These are phyloP conservation scores for Tetradesmus lagerheimii DNA, from an alignment of 139 green algal genomes.

Conservation along the genomic window DNA sequence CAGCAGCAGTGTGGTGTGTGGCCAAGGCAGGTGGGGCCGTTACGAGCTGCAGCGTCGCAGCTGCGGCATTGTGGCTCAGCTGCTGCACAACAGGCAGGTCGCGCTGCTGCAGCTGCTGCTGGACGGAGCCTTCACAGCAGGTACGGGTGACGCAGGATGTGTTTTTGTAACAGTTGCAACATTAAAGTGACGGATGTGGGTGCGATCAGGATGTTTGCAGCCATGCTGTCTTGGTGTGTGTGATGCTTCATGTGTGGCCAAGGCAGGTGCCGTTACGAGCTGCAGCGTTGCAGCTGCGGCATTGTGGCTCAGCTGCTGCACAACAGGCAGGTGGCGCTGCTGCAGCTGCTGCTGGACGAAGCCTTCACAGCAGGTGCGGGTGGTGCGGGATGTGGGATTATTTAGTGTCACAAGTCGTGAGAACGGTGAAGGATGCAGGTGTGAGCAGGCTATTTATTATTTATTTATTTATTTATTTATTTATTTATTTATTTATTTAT, in stretches of 20 bases:
- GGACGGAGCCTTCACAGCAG: neutral
- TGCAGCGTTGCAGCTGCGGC: slow-evolving; percentile 7
- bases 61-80: neutral
- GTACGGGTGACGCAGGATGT: neutral
- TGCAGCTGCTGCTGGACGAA: neutral
- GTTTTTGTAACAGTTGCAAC: too few relatives aligned
- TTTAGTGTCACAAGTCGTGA: too few relatives aligned
- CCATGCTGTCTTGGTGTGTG: too few relatives aligned
- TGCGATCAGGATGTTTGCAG: too few relatives aligned
- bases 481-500: too few relatives aligned
- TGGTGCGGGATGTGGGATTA: too few relatives aligned
- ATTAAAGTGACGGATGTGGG: too few relatives aligned
- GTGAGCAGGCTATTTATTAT: too few relatives aligned
- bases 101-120: neutral
- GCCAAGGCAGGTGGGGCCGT: neutral
- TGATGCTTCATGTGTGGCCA: neutral
- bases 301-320: slow-evolving; percentile 7
- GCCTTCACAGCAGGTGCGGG: neutral
- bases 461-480: too few relatives aligned
- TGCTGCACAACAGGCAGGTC: slow-evolving; percentile 18
- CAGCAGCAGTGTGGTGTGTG: neutral
- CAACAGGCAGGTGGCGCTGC: neutral
- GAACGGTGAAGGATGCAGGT: too few relatives aligned
- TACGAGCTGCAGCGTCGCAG: slow-evolving; percentile 23
- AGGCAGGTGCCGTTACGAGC: slow-evolving; percentile 5